Evolutionary conservation across 2,329 filamentous ascomycete genomes (phyloP).

Genomic region (Curvularia sp.): DNA sequence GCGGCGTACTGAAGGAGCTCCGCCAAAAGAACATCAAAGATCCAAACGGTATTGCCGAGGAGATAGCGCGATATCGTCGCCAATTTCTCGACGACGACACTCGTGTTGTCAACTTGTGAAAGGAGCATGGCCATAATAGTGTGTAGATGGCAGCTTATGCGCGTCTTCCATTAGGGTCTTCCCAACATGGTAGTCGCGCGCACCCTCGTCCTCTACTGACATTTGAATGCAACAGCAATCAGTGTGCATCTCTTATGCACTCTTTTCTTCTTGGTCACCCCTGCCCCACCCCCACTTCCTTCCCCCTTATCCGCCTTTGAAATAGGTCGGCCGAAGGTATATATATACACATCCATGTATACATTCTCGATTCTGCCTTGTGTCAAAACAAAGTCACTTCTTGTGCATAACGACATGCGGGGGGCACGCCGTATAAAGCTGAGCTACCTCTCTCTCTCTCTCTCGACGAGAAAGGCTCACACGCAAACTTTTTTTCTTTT

Average conservation of each 20-base stretch:
- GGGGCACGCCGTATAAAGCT: not conserved
- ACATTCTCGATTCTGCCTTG: slow-evolving; percentile 8
- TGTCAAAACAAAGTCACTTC: not conserved
- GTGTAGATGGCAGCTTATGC: slow-evolving; percentile 7
- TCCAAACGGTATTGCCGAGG: slow-evolving; percentile 49
- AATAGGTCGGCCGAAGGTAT: slow-evolving; percentile 2
- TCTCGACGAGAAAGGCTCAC: not conserved
- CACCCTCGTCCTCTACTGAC: slow-evolving; percentile 12
- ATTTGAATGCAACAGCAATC: slow-evolving; percentile 8
- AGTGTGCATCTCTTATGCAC: slow-evolving; percentile 11
- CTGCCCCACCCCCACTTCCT: not conserved
- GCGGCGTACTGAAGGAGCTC: slow-evolving; percentile 48
- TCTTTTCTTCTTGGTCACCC: not conserved
- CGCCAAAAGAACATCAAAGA: slow-evolving; percentile 49
- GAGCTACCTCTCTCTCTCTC: not conserved
- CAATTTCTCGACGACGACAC: slow-evolving; percentile 52
- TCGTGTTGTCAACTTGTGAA: slow-evolving; percentile 48
- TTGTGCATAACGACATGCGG: slow-evolving; percentile 6
- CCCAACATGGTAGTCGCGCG: slow-evolving; percentile 7
- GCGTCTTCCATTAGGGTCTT: not conserved
- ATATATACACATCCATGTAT: not conserved
- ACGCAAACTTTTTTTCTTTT: not conserved
- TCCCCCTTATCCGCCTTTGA: not conserved
- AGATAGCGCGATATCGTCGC: slow-evolving; percentile 51
- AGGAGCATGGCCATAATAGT: not conserved